Evolutionary conservation across 164 flowering plant species (phyloP), one percentile per base, ranked within the genome.

Genomic region (Akebia trifoliata): DNA sequence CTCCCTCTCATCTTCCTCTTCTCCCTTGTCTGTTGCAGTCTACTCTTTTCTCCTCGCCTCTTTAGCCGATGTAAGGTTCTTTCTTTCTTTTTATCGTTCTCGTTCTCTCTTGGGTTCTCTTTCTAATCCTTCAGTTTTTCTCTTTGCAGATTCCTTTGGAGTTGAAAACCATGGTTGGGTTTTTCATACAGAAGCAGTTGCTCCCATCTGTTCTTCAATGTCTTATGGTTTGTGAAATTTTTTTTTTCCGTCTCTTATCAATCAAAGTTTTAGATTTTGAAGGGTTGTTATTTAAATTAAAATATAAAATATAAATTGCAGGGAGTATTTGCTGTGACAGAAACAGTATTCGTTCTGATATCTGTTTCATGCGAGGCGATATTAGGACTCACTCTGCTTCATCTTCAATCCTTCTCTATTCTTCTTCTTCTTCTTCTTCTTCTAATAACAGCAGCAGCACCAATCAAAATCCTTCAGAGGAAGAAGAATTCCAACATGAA

Each of bases 341-440:
- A 75, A 90, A 70, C 51, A 64, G 75, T 38, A 49, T 70, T 11
- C 81, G 97, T 0, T 65, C 92, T 0, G 97, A 93, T 68, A 55
- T 80, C 28, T 93, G 97, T 73, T 50, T 69, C 49, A 84, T 93
- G 97, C 83, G 74, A 74, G 99, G 99, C 36, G 96, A 90, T 69
- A 70, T 93, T n/a, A 78, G 99, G 57, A 87, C 92, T 38, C 61
- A 68, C 45, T 69, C 96, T 56, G 50, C 77, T 17, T 73, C 95
- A 30, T 77, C 78, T 35, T 90, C 96, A 35, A 43, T 93, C 61
- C 57, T 79, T 55, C 76, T 87, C 3, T 85, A 81, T 72, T 51
- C 62, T 55, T 66, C 82, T 22, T n/a, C n/a, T n/a, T n/a, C n/a
- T n/a, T n/a, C n/a, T n/a, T n/a, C n/a, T n/a, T n/a, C n/a, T n/a